Conservation (phyloP, 306 rosid genomes). For the Inga oerstediana region DNA sequence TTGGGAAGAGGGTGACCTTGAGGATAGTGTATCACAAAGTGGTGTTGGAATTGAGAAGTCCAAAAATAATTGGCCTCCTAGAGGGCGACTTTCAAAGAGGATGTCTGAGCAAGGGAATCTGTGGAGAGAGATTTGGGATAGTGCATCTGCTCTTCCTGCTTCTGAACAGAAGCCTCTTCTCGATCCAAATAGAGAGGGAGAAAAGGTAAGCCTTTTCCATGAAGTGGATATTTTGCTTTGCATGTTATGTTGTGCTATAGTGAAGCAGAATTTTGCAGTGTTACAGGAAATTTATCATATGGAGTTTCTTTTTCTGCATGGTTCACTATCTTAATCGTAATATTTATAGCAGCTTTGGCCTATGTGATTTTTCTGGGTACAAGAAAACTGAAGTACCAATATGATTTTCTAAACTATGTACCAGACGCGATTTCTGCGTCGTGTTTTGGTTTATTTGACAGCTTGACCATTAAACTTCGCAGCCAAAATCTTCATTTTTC, state of each 20-base stretch:
- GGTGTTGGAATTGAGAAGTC: conserved; percentile 36
- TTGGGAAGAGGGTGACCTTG: conserved; percentile 67
- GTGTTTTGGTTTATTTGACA: conserved; percentile 2
- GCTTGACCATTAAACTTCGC: background rate
- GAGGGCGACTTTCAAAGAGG: conserved; percentile 84
- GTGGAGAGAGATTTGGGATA: conserved; percentile 90
- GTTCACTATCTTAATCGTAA: background rate
- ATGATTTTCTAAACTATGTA: background rate
- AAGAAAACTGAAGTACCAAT: background rate
- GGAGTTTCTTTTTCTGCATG: background rate
- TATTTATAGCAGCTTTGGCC: background rate
- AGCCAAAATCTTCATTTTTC: conserved; percentile 2
- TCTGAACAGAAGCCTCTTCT: conserved; percentile 89
- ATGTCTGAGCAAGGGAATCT: conserved; percentile 94
- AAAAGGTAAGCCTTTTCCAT: conserved; percentile 59
- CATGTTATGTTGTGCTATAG: conserved; percentile 1
- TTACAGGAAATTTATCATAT: background rate
- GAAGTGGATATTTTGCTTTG: conserved; percentile 6
- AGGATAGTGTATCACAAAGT: conserved; percentile 45
- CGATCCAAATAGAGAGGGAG: conserved; percentile 96
- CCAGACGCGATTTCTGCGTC: background rate
- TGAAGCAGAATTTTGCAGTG: conserved; percentile 20
- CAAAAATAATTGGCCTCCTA: conserved; percentile 76
- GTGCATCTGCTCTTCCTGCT: conserved; percentile 72
- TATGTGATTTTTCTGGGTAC: background rate